Evolutionary conservation across 768 basidiomycete species (phyloP), one percentile per base, ranked within the genome.

Genomic region (Cystofilobasidium ferigula): DNA sequence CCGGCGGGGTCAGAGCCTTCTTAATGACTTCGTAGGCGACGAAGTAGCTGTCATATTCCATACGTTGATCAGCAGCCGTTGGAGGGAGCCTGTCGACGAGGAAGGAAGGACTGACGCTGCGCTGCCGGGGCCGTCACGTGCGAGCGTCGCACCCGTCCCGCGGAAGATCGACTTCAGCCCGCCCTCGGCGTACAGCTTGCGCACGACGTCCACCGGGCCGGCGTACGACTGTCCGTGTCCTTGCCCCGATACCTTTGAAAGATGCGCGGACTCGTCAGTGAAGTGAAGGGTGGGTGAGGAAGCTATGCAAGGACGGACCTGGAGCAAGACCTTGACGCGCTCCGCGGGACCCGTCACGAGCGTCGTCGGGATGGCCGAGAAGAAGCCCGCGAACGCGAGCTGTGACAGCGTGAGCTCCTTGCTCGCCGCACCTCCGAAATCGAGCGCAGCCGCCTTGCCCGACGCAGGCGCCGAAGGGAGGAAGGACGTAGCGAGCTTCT

Each of bases 1-100:
- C 88, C 45, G 81, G 82, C 9, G 91, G 89, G 16, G 87, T 90
- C 69, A 99, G 77, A 1, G 82, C 78, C 74, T 87, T 88, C 78
- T 99, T 99, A 45, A 88, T 85, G 36, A 91, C 82, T 77, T 99
- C 95, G 74, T 99, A 99, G 14, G 92, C 86, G 22, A 92, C 93
- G 74, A 99, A 99, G 79, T 98, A 97, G 57, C 90, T 94, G 57
- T 8, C n/a, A n/a, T n/a, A n/a, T n/a, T n/a, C 6, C 16, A 38
- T 30, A n/a, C 20, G 34, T 30, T n/a, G 34, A 43, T 13, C 45
- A 47, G 48, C 3, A 38, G 53, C 22, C 24, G 47, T 45, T 14
- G 0, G 22, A 24, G n/a, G n/a, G n/a, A n/a, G n/a, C n/a, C n/a
- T 24, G 24, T 56, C 38, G 42, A 13, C 38, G 30, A 24, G 13